These are phyloP conservation scores for Wickerhamomyces sp. DNA, from an alignment of 1,139 yeast genomes.

Conservation along the genomic window DNA sequence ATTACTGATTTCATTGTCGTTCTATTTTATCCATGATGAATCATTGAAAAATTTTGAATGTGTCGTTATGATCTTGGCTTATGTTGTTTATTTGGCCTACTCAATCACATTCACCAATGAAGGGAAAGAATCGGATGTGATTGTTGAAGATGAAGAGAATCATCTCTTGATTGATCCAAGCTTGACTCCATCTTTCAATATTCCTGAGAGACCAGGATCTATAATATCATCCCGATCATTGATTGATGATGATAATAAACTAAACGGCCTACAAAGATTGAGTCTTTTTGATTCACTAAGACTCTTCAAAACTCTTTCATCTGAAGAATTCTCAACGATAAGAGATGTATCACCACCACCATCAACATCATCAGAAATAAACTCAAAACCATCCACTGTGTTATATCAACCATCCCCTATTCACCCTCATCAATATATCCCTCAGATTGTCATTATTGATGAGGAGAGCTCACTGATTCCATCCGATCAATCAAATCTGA, in stretches of 20 bases:
- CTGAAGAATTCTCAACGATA: neutral
- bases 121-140: slow-evolving; percentile 2
- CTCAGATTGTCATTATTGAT: slow-evolving; percentile 1
- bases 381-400: neutral
- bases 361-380: neutral
- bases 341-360: neutral
- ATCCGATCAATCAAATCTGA: neutral
- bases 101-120: slow-evolving; percentile 21
- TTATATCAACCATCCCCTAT: neutral
- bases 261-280: slow-evolving; percentile 13
- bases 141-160: slow-evolving; percentile 4
- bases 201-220: neutral
- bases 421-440: slow-evolving; percentile 1
- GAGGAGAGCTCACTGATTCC: too few relatives aligned
- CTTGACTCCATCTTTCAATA: neutral
- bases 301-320: slow-evolving; percentile 7
- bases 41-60: slow-evolving; percentile 44
- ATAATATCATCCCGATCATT: neutral
- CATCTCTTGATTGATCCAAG: neutral
- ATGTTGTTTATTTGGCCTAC: slow-evolving; percentile 33
- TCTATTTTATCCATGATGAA: slow-evolving; percentile 46
- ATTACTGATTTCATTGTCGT: slow-evolving; percentile 34
- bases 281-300: slow-evolving; percentile 13
- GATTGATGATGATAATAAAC: slow-evolving; percentile 11
- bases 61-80: slow-evolving; percentile 36